Percentiles rank a stretch among this genome's conserved stretches.
phyloP scores from a whole-genome alignment of 2,329 filamentous ascomycete genomes.

The Botryosphaeria dothidea region DNA sequence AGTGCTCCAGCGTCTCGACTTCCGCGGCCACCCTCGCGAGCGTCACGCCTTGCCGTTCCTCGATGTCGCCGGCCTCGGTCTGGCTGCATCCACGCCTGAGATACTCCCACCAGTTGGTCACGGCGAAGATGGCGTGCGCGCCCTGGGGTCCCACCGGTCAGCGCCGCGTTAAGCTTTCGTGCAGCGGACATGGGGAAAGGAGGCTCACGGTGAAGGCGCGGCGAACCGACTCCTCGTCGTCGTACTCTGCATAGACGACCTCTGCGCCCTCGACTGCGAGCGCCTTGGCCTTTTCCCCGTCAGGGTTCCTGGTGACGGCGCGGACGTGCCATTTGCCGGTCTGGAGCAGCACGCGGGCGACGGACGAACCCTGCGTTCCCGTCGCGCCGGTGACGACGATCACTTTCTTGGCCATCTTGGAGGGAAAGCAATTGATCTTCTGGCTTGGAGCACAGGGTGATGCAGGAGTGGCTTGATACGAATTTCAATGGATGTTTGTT shows the following conservation, averaged over 20 bases:
- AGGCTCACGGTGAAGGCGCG: constrained; percentile 22
- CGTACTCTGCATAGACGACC: constrained; percentile 22
- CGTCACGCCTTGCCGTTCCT: constrained; percentile 44
- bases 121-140: constrained; percentile 22
- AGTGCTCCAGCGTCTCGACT: constrained; percentile 43
- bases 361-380: constrained; percentile 28
- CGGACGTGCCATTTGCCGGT: constrained; percentile 26
- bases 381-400: constrained; percentile 33
- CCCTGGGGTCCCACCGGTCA: constrained; percentile 11
- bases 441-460: not conserved
- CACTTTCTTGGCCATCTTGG: constrained; percentile 18
- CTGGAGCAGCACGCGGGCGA: constrained; percentile 25
- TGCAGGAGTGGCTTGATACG: not conserved
- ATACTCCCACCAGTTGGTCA: constrained; percentile 25
- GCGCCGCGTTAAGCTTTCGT: not conserved
- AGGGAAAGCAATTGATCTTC: not conserved
- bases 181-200: not conserved
- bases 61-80: constrained; percentile 38
- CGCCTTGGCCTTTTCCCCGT: constrained; percentile 24
- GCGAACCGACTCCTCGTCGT: constrained; percentile 22
- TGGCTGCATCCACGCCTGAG: constrained; percentile 30
- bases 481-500: too few species aligned
- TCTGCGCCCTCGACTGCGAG: constrained; percentile 24
- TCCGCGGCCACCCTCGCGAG: constrained; percentile 44
- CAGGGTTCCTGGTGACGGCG: constrained; percentile 28